Base-by-base conservation (phyloP, 805 yeast genomes). In the Myxozyma nipponensis region DNA sequence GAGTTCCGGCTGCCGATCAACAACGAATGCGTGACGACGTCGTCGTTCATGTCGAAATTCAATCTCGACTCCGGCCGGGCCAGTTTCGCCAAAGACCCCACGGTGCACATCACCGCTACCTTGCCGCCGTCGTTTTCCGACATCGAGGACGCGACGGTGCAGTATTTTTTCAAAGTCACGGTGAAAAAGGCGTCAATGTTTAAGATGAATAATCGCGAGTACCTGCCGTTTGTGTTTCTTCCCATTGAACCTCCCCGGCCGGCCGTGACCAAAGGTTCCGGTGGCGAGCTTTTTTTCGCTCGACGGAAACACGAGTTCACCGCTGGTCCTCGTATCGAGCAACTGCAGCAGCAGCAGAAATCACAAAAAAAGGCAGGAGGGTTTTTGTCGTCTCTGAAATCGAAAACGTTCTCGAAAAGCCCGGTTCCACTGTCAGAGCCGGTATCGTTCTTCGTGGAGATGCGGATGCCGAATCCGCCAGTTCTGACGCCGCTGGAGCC, bases 111-210 rank as follows among this genome's bases (percentile, higher is more conserved):
- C 35, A 46, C 34, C 10, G 52, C 56, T 7, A 47, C 59, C 2
- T 53, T 68, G 47, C 70, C 71, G 22, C 70, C 71, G 21, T 62
- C 69, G 18, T 46, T 65, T 19, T 56, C 65, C 2, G 68, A 63
- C n/a, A 19, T 61, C 23, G 4, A 42, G 24, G 57, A 36, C n/a
- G 49, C 40, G 13, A 19, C 19, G 10, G 34, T 44, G 3, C 34
- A 18, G 48, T 82, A 82, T 62, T 81, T 75, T 60, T 71, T 82
- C 47, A 81, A 82, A 63, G 84, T 73, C 7, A 81, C 86, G 0
- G 81, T 81, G 38, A 77, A 76, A 50, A 62, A 82, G 41, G 65
- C 81, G 1, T 72, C 80, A 2, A 60, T 79, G 28, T 67, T 78
- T 49, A 74, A 74, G 47, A 44, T 71, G 24, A 81, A 79, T 52